Evolutionary conservation across 2,329 filamentous ascomycete genomes (phyloP), one percentile per base, ranked within the genome.

Genomic region (Pseudogymnoascus sp.): DNA sequence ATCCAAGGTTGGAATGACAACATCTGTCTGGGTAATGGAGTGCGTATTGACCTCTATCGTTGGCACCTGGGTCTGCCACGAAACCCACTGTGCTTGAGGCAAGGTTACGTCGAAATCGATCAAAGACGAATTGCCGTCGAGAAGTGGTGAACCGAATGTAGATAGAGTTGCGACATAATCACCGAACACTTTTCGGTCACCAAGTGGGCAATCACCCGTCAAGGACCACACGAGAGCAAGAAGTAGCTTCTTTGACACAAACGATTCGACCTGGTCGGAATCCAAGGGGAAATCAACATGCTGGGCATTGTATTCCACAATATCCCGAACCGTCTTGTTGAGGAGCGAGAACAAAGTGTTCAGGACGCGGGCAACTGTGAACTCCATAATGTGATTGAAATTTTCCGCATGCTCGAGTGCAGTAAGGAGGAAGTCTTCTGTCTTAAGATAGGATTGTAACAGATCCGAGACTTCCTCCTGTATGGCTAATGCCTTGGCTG

Each of bases 381-480:
- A 99, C 70, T 97, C 91, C 95, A 99, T 99, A 74, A 99, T 99
- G 75, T 99, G 95, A 67, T 88, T 90, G 78, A 91, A 96, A 38
- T 80, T 80, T 70, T 85, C 83, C 3, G 93, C 92, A 73, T 91
- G 83, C 62, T 87, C 83, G 4, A 99, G 83, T 3, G 88, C 89
- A 67, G 89, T 87, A 28, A 87, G 78, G 47, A 97, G 87, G 71
- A 99, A 93, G 69, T 90, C 82, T 69, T 96, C 91, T 6, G 84
- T 86, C 0, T 83, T 88, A 61, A 99, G 79, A 71, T 91, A 87
- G 42, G 86, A 83, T 67, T 89, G 83, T 23, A 99, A 81, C 64
- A 96, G 81, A 64, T 90, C 88, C 10, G 95, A 92, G 65, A 93
- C 87, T 68, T 92, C 84, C 33, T 80, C 81, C 74, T 99, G 95